These are phyloP conservation scores for Phytophthora hibernalis DNA, from an alignment of 352 stramenopile species.

Conservation along the genomic window DNA sequence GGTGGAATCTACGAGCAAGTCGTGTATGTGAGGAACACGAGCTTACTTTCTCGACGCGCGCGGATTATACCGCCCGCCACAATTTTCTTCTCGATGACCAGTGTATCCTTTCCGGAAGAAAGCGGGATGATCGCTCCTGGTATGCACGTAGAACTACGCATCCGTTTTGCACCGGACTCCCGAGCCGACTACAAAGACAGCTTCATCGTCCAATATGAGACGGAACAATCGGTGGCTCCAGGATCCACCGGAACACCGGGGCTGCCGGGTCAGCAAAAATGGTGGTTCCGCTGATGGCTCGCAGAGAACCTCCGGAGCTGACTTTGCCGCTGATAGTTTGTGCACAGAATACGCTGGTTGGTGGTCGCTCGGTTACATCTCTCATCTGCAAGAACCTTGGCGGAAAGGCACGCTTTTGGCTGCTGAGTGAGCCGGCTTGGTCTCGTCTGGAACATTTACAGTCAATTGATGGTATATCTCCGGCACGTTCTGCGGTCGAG, in stretches of 20 bases:
- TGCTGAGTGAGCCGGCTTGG: constrained; percentile 62
- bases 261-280: constrained; percentile 34
- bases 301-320: constrained; percentile 62
- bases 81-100: constrained; percentile 68
- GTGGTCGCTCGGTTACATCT: constrained; percentile 49
- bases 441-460: constrained; percentile 41
- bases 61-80: constrained; percentile 71
- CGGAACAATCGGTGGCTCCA: constrained; percentile 13
- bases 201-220: constrained; percentile 66
- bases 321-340: constrained; percentile 69
- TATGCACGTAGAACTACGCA: constrained; percentile 64
- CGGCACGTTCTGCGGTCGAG: constrained; percentile 21
- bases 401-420: constrained; percentile 72
- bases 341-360: constrained; percentile 71
- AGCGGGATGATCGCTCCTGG: constrained; percentile 73
- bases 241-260: constrained; percentile 25
- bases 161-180: constrained; percentile 79
- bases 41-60: constrained; percentile 55
- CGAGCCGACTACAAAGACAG: constrained; percentile 77
- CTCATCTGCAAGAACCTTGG: constrained; percentile 69
- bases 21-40: constrained; percentile 70
- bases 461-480: constrained; percentile 10
- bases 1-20: constrained; percentile 82
- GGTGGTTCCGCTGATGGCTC: constrained; percentile 53
- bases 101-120: constrained; percentile 58